Conservation (phyloP, 345 rosid genomes). For the Syzygium jambos region DNA sequence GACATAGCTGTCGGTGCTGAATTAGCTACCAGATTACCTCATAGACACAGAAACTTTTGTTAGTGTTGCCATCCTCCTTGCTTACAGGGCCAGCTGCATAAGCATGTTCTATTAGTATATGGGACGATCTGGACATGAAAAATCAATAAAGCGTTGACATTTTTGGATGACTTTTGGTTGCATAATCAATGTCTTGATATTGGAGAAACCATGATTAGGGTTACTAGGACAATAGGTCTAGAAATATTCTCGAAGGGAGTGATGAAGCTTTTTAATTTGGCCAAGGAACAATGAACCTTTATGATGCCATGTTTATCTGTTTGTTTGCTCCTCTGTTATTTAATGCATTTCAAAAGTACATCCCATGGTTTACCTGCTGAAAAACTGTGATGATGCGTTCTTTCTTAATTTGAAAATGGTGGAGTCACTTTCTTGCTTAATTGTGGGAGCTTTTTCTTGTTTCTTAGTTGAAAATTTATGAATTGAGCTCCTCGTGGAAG, state of each 20-base stretch:
- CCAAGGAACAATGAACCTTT: background rate
- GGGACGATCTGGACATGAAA: background rate
- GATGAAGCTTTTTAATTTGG: background rate
- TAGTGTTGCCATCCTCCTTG: background rate
- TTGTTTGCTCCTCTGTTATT: background rate
- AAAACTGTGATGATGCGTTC: background rate
- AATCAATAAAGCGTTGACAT: background rate
- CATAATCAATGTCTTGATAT: background rate
- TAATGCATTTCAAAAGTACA: background rate
- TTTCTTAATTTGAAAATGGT: background rate
- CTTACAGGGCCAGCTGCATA: background rate
- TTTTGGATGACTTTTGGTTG: background rate
- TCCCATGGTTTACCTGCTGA: background rate
- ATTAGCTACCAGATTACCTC: background rate
- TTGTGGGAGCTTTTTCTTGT: background rate
- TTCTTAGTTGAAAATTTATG: background rate
- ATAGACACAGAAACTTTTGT: background rate
- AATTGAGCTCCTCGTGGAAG: background rate
- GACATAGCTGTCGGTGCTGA: background rate
- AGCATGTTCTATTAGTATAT: background rate
- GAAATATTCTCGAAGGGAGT: background rate
- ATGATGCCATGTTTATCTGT: background rate
- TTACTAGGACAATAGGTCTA: background rate
- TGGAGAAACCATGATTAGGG: background rate
- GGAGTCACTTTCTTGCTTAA: background rate